Conservation (phyloP, 2,329 filamentous ascomycete genomes). For the Cordyceps pruinosa region DNA sequence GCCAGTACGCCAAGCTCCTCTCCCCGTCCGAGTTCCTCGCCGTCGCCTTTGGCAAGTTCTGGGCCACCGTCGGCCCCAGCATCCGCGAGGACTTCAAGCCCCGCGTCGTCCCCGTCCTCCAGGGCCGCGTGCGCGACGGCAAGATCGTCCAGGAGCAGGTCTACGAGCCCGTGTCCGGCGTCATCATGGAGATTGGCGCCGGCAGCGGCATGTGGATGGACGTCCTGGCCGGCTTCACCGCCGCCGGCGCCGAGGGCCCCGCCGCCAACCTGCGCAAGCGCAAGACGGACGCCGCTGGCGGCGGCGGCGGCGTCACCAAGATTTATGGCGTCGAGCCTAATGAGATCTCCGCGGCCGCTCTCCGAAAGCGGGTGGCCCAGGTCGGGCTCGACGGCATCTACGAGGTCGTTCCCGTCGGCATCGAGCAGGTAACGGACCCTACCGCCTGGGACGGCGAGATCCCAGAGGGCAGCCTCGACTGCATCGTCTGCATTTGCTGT, state of each 20-base stretch:
- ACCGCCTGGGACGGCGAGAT: slow-evolving; percentile 40
- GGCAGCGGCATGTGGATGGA: slow-evolving; percentile 55
- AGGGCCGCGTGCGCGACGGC: slow-evolving; percentile 39
- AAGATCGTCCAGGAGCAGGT: slow-evolving; percentile 25
- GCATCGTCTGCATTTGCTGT: slow-evolving; percentile 54
- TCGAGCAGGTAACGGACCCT: slow-evolving; percentile 45
- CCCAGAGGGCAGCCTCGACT: slow-evolving; percentile 46
- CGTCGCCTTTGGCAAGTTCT: slow-evolving; percentile 57
- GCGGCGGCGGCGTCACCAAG: slow-evolving; percentile 28
- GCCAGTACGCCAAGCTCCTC: slow-evolving; percentile 31
- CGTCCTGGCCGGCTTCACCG: slow-evolving; percentile 35
- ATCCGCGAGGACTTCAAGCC: slow-evolving; percentile 36
- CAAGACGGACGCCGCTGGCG: slow-evolving; percentile 22
- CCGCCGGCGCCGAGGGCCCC: slow-evolving; percentile 9
- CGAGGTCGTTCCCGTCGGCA: slow-evolving; percentile 55
- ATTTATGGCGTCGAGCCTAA: slow-evolving; percentile 63
- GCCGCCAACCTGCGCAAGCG: slow-evolving; percentile 19
- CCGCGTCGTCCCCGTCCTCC: slow-evolving; percentile 47
- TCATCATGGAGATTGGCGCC: slow-evolving; percentile 56
- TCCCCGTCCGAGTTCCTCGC: slow-evolving; percentile 35
- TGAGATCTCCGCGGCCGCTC: slow-evolving; percentile 38
- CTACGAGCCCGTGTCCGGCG: slow-evolving; percentile 37
- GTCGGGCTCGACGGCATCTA: slow-evolving; percentile 52
- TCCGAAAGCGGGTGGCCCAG: slow-evolving; percentile 40
- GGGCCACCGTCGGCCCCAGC: slow-evolving; percentile 46